Conservation (phyloP, 75 land plant species). For the Chamaecyparis obtusa region DNA sequence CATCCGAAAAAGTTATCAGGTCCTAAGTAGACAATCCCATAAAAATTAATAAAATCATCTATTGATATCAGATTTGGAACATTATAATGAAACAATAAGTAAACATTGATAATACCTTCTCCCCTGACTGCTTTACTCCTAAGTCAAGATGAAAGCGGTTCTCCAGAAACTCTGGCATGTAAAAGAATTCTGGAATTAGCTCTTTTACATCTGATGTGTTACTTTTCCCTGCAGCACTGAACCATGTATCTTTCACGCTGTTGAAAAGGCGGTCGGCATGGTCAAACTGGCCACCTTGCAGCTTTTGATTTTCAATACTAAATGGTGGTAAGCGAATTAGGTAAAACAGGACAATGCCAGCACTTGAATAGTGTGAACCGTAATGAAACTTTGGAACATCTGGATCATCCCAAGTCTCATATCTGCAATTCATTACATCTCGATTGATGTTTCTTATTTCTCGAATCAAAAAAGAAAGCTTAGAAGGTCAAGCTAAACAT, state of each 20-base stretch:
- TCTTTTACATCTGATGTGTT: constrained; percentile 99
- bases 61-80: background rate
- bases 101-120: constrained; percentile 55
- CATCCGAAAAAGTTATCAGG: background rate
- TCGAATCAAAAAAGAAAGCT: background rate
- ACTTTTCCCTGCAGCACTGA: constrained; percentile 96
- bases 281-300: constrained; percentile 99
- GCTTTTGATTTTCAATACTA: constrained; percentile 80
- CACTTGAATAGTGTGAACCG: constrained; percentile 99
- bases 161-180: constrained; percentile 96
- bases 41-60: background rate
- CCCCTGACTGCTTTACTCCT: constrained; percentile 97
- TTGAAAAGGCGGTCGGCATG: constrained; percentile 99
- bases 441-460: background rate
- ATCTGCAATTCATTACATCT: constrained; percentile 44
- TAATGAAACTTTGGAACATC: constrained; percentile 98
- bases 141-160: constrained; percentile 84
- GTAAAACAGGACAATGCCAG: constrained; percentile 96
- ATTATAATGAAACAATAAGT: background rate
- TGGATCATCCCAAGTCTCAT: constrained; percentile 99
- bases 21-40: background rate
- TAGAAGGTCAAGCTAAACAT: background rate
- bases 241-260: constrained; percentile 93
- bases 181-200: constrained; percentile 97
- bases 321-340: constrained; percentile 95